Evolutionary conservation across 2,329 filamentous ascomycete species (phyloP).

Genomic region (Didymella sp.): DNA sequence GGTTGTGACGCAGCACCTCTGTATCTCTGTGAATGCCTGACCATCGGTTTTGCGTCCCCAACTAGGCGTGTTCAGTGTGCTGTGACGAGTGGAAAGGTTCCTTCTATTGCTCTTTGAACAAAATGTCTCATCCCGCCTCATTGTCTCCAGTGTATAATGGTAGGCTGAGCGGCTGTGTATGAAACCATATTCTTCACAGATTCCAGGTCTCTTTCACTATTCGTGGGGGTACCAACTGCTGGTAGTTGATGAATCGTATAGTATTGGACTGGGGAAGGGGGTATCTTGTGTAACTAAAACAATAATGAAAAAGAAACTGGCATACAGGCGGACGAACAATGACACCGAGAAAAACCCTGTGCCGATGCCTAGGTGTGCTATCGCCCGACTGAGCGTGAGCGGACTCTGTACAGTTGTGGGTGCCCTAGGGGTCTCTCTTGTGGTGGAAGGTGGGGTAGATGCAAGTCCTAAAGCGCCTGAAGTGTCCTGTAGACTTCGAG

Average conservation of each 20-base stretch:
- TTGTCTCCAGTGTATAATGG: no score
- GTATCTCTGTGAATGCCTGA: no score
- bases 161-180: no score
- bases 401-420: conserved; percentile 36
- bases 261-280: conserved; percentile 34
- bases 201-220: no score
- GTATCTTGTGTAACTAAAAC: conserved; percentile 41
- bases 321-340: not conserved
- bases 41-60: no score
- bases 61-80: no score
- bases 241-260: not conserved
- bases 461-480: not conserved
- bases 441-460: conserved; percentile 12
- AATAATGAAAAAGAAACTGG: conserved; percentile 20
- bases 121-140: no score
- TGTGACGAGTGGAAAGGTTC: no score
- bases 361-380: conserved; percentile 10
- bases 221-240: no score
- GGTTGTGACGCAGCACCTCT: no score
- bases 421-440: conserved; percentile 13
- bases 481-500: not conserved
- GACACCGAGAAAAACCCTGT: conserved; percentile 5
- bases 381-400: conserved; percentile 32
- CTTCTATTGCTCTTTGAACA: no score
- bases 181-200: no score